Base-by-base conservation (phyloP, 805 yeast species). In the Candida parachauliodes region DNA sequence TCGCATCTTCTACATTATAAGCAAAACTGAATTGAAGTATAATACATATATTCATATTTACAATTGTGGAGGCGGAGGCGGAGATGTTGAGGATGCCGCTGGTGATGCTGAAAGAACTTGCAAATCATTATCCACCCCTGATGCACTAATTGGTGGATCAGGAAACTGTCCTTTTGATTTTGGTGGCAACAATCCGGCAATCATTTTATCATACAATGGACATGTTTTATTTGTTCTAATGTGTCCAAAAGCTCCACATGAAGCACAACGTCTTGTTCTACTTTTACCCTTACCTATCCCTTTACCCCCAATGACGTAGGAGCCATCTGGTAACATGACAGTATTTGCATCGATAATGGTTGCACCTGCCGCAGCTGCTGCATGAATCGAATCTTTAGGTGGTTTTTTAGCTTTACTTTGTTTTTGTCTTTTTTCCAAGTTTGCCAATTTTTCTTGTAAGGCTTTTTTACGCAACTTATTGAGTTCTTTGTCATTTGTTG, bases 201-300 rank as follows among this genome's bases (percentile, higher is more conserved):
- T 50, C 8, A 64, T 59, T 37, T 60, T 60, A 21, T 46, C 41
- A 55, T 85, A 91, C 75, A 88, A 72, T 11, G 98, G 98, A 64
- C 98, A 91, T 2, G 91, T 68, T 52, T 83, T 83, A 57, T 88
- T 88, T 2, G 98, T 91, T 56, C 93, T 76, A 44, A 91, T 91
- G 58, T 91, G 98, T 0, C 98, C 98, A 45, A 85, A 73, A 9
- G 91, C 93, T 16, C 98, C 98, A 71, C 98, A 91, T 0, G 93
- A 83, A 3, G 94, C 89, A 64, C 98, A 91, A 53, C 87, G 78
- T 56, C 98, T 71, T 7, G 83, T 81, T 4, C 78, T 79, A 21
- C 81, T 72, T 50, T 81, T 81, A 22, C 84, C 84, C 50, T 83
- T 83, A 21, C 86, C 87, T 28, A 76, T 76, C 17, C 85, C 84